Base-by-base conservation (phyloP, 495 filamentous ascomycete species). In the Penicillium simplicissimum region DNA sequence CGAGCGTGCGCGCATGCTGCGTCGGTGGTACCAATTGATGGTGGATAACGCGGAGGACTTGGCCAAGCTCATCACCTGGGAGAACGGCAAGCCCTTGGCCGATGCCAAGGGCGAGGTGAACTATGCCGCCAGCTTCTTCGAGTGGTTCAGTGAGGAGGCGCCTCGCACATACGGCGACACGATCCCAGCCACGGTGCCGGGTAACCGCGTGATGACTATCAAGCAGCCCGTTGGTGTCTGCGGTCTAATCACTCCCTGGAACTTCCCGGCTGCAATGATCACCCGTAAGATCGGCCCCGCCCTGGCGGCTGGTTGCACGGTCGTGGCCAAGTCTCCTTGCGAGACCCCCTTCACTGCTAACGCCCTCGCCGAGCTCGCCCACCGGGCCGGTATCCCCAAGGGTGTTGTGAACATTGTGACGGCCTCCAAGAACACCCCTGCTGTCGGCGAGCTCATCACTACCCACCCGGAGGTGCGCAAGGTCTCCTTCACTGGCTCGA, bases 161-260 rank as follows among this genome's bases (percentile, higher is more conserved):
- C 87, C 88, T 17, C 79, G 89, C 43, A 70, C 77, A 1, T 87
- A 91, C 67, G 89, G 89, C 8, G 87, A 88, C 58, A 91, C 89
- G 21, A 96, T 97, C 61, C 85, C 88, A 9, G 79, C 88, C 21
- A 83, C 85, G 9, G 74, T 88, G 7, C 74, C 87, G 0, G 87
- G 84, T 0, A 93, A 92, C 77, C 82, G 91, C n/a, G 81, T 93
- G 3, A 82, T 90, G 33, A 94, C 90, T 0, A 71, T 90, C 23
- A 91, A 90, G 73, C 87, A 97, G 75, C 94, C 95, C 7, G 86
- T 98, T 48, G 95, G 95, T 63, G 94, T 98, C 13, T 96, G 91
- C 67, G 94, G 92, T 13, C 79, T 98, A 35, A 97, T 98, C 71
- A 97, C 95, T 21, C 95, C 95, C 25, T 96, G 93, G 93, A 97